These are phyloP conservation scores for Borovskyia barvae DNA, from an alignment of 208 protist genomes.

Conservation along the genomic window DNA sequence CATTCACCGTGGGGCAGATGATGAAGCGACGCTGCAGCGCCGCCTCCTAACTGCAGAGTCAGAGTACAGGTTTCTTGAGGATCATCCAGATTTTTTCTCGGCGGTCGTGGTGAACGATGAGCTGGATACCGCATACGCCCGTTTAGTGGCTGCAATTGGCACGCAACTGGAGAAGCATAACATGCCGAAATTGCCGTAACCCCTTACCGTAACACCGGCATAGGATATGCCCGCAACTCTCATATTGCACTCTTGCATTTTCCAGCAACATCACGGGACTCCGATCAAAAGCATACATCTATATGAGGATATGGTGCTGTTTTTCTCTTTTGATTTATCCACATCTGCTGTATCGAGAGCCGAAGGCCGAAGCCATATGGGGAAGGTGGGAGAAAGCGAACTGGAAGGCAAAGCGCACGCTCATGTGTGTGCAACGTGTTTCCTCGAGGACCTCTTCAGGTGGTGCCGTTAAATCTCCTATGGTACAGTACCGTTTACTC, in stretches of 20 bases:
- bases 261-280: too few relatives aligned
- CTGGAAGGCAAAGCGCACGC: too few relatives aligned
- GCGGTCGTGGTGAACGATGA: conserved; percentile 72
- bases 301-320: background rate
- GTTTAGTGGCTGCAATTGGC: conserved; percentile 53
- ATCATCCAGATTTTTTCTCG: conserved; percentile 70
- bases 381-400: too few relatives aligned
- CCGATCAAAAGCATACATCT: background rate
- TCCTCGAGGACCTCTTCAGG: too few relatives aligned
- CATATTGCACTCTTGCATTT: too few relatives aligned
- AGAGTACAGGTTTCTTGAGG: conserved; percentile 75
- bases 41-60: conserved; percentile 72
- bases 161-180: conserved; percentile 45
- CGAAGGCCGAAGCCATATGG: background rate
- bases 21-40: conserved; percentile 65
- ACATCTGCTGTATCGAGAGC: background rate
- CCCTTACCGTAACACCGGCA: too few relatives aligned
- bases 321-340: background rate
- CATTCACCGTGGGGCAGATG: conserved; percentile 64
- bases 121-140: conserved; percentile 62
- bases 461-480: background rate
- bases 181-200: conserved; percentile 51
- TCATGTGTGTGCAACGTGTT: too few relatives aligned
- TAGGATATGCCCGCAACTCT: too few relatives aligned
- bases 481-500: background rate